Evolutionary conservation across 495 filamentous ascomycete genomes (phyloP).

Genomic region (Eremomyces bilateralis): DNA sequence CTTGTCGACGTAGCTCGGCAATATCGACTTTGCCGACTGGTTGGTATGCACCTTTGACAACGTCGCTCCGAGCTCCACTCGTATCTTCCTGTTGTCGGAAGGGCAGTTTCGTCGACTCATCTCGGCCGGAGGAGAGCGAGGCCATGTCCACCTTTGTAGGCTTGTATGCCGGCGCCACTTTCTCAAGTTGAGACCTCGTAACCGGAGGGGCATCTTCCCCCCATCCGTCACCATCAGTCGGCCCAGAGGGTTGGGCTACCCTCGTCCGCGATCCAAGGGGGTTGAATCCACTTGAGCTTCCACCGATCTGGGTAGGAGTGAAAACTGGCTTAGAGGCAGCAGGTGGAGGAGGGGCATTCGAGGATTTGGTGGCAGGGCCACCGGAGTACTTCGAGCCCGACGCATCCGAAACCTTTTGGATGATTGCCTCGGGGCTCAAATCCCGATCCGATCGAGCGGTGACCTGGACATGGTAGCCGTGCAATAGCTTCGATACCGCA

Average conservation of each 20-base stretch:
- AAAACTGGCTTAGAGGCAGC: constrained; percentile 75
- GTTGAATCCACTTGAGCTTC: constrained; percentile 38
- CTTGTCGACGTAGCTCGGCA: constrained; percentile 62
- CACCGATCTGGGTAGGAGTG: constrained; percentile 50
- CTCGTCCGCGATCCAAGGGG: constrained; percentile 34
- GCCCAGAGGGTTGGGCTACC: constrained; percentile 19
- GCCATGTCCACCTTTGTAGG: constrained; percentile 85
- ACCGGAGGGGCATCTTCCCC: constrained; percentile 82
- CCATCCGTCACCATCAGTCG: constrained; percentile 63
- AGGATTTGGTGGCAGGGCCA: constrained; percentile 27
- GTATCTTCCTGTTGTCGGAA: constrained; percentile 20
- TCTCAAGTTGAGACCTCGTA: constrained; percentile 71
- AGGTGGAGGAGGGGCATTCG: constrained; percentile 34
- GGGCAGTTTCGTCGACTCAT: constrained; percentile 31
- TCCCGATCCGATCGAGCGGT: constrained; percentile 82
- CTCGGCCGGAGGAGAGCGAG: constrained; percentile 46
- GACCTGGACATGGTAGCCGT: constrained; percentile 95
- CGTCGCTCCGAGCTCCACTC: constrained; percentile 22
- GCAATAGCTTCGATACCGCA: constrained; percentile 71
- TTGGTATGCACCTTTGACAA: constrained; percentile 82
- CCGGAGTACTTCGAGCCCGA: constrained; percentile 87
- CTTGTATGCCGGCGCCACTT: constrained; percentile 77
- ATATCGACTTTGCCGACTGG: constrained; percentile 94
- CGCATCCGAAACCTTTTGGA: constrained; percentile 87
- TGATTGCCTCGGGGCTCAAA: constrained; percentile 63